Percentiles rank a stretch among this genome's conserved stretches.
Conservation (phyloP, 805 yeast genomes). For the Kodamaea kaohsiungensis region DNA sequence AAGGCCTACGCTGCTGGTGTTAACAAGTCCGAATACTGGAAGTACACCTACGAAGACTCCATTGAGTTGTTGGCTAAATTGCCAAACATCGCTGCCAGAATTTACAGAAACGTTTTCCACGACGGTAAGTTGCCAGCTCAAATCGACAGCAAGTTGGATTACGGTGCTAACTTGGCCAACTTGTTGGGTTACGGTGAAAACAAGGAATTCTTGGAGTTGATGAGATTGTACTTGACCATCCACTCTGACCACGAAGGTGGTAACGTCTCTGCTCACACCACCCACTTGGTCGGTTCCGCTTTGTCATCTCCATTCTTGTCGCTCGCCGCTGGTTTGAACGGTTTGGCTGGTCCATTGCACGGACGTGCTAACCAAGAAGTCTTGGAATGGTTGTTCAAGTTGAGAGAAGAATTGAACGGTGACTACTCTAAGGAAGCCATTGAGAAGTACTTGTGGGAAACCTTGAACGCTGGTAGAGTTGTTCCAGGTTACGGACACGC, state of each 20-base stretch:
- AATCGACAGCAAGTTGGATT: conserved; percentile 58
- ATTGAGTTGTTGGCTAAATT: conserved; percentile 69
- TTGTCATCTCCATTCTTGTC: conserved; percentile 74
- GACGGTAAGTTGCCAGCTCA: conserved; percentile 57
- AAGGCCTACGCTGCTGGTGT: conserved; percentile 71
- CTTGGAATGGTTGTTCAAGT: conserved; percentile 66
- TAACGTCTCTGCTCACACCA: conserved; percentile 78
- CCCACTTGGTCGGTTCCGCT: conserved; percentile 82
- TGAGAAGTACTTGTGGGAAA: conserved; percentile 67
- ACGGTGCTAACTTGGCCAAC: conserved; percentile 70
- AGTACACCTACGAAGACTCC: conserved; percentile 70
- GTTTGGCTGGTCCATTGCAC: conserved; percentile 85
- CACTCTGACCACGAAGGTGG: conserved; percentile 88
- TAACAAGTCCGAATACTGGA: conserved; percentile 72
- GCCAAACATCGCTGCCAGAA: conserved; percentile 73
- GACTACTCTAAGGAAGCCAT: conserved; percentile 53
- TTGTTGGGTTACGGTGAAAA: conserved; percentile 61
- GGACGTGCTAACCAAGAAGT: conserved; percentile 88
- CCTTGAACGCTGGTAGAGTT: conserved; percentile 72
- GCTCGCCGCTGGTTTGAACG: conserved; percentile 76
- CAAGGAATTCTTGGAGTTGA: conserved; percentile 63
- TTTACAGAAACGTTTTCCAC: conserved; percentile 62
- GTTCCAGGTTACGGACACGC: conserved; percentile 92
- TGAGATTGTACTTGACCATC: conserved; percentile 71
- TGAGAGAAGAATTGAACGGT: conserved; percentile 68